These are phyloP conservation scores for Litchi chinensis DNA, from an alignment of 345 rosid genomes.

Conservation along the genomic window DNA sequence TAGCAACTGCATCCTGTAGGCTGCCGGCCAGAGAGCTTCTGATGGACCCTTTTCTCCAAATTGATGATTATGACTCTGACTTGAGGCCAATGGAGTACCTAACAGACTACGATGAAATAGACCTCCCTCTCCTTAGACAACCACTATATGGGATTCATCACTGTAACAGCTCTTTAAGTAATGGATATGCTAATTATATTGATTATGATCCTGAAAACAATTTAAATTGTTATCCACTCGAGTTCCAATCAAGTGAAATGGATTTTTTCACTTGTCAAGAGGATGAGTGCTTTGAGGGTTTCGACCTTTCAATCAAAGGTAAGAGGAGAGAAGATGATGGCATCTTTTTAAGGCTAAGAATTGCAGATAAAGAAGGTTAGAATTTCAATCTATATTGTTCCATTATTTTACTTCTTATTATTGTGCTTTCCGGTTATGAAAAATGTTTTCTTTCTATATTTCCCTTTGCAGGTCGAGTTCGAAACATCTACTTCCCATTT, in stretches of 20 bases:
- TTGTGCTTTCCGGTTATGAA: background rate
- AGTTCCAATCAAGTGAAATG: constrained; percentile 51
- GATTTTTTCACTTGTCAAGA: constrained; percentile 62
- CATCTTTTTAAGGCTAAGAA: constrained; percentile 79
- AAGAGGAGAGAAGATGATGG: constrained; percentile 68
- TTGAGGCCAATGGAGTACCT: constrained; percentile 42
- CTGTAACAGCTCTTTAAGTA: constrained; percentile 26
- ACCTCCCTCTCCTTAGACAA: constrained; percentile 46
- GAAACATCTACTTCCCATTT: constrained; percentile 91
- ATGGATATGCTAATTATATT: constrained; percentile 35
- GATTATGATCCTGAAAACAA: constrained; percentile 39
- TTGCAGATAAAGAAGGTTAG: constrained; percentile 87
- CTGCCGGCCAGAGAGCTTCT: constrained; percentile 85
- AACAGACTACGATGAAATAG: constrained; percentile 43
- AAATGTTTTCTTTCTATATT: background rate
- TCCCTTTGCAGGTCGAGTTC: constrained; percentile 55
- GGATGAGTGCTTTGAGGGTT: constrained; percentile 48
- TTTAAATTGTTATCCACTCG: constrained; percentile 43
- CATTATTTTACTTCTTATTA: background rate
- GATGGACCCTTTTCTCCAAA: constrained; percentile 75
- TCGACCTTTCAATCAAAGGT: constrained; percentile 78
- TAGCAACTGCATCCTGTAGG: constrained; percentile 78
- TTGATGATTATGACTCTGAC: constrained; percentile 47
- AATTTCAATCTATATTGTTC: background rate
- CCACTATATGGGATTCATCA: constrained; percentile 38